phyloP scores from a whole-genome alignment of 208 protist genomes.

The Acanthamoeba royreba region DNA sequence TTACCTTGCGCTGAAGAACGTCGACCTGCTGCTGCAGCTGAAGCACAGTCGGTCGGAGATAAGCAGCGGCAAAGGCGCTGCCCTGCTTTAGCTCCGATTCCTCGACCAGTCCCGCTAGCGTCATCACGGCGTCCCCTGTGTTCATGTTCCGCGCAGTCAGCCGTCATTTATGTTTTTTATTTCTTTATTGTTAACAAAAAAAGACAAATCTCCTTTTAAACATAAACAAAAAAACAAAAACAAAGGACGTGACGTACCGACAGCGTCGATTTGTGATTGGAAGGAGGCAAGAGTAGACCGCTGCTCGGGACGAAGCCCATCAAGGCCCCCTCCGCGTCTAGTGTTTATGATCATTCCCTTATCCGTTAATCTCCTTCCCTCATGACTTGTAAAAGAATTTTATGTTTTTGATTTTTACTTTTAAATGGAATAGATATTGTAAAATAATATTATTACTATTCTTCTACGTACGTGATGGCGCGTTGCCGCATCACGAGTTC shows the following conservation, averaged over 20 bases:
- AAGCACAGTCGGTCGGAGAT: not conserved
- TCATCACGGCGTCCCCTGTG: not conserved
- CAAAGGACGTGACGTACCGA: too few species aligned
- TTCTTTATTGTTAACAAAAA: not conserved
- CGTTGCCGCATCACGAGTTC: too few species aligned
- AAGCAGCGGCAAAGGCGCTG: not conserved
- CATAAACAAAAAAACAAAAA: not conserved
- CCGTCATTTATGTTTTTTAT: too few species aligned
- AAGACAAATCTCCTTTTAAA: not conserved
- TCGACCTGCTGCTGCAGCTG: not conserved
- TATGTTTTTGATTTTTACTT: too few species aligned
- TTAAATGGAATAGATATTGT: too few species aligned
- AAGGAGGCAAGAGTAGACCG: not conserved
- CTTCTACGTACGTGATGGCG: too few species aligned
- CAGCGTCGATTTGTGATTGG: not conserved
- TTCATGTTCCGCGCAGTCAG: not conserved
- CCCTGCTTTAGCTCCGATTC: not conserved
- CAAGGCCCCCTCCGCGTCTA: not conserved
- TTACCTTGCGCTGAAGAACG: not conserved
- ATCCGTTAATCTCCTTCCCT: too few species aligned
- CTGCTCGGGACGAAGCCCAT: not conserved
- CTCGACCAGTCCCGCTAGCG: not conserved
- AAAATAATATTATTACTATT: too few species aligned
- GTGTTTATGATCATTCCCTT: too few species aligned
- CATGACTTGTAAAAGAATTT: too few species aligned